Conservation (phyloP, 148 eudicot species). For the Persicaria maculosa region DNA sequence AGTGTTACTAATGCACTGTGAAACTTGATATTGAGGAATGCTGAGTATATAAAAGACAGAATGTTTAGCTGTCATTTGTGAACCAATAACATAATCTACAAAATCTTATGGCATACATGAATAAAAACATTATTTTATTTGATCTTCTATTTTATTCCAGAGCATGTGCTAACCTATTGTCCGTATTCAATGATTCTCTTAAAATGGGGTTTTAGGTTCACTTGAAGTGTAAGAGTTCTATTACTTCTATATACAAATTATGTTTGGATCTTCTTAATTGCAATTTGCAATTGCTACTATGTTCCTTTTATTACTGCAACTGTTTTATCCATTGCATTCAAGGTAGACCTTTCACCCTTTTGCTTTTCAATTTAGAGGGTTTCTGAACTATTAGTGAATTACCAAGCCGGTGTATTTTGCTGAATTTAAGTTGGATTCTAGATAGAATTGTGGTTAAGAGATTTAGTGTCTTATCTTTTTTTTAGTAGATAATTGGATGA, state of each 20-base stretch:
- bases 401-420: not conserved
- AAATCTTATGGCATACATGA: not conserved
- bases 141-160: not conserved
- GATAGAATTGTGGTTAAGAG: not conserved
- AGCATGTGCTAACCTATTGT: constrained; percentile 7
- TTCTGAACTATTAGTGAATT: not conserved
- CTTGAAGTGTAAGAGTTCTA: not conserved
- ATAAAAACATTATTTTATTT: not conserved
- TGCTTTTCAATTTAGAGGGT: not conserved
- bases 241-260: not conserved
- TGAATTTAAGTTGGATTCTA: not conserved
- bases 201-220: not conserved
- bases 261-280: not conserved
- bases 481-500: not conserved
- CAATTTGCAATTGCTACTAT: not conserved
- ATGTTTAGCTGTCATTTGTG: not conserved
- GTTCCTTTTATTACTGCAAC: not conserved
- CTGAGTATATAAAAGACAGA: not conserved
- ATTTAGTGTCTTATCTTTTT: not conserved
- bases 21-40: not conserved
- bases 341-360: not conserved
- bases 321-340: not conserved
- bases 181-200: constrained; percentile 1
- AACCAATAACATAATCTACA: not conserved
- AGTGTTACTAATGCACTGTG: not conserved